Evolutionary conservation across 495 filamentous ascomycete species (phyloP), one percentile per base, ranked within the genome.

Genomic region (Hamigera avellanea): DNA sequence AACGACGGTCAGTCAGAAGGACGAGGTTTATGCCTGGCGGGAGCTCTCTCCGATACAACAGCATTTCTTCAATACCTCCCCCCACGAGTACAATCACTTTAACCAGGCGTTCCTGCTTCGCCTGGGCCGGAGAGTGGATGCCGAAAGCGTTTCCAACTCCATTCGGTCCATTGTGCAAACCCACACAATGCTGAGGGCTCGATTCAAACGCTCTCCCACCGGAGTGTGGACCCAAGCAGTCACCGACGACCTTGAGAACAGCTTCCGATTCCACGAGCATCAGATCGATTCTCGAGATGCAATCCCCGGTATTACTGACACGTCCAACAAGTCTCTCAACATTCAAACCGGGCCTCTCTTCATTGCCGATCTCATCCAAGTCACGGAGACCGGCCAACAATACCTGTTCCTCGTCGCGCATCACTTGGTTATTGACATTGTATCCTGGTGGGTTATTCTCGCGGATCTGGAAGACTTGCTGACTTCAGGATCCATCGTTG

Each of bases 41-140:
- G 66, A 67, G 5, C 61, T 81, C 10, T 69, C 76, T 1, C 78
- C 78, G 0, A 77, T 81, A 54, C 78, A 83, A 43, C 57, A 67
- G 14, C 40, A 79, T 8, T 80, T 72, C 47, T 80, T 81, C 45
- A 57, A 77, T 16, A 35, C 46, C 14, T 39, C 41, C 0, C 38
- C 48, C 14, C 56, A 69, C 12, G 62, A 56, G 1, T 54, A 60
- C 34, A 66, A 69, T 35, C 69, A 75, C 27, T 83, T 76, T 46
- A 78, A 78, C 45, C 73, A 75, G 42, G 75, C 70, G 46, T 60
- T 79, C 28, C 44, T 79, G 0, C 49, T 83, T 9, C 62, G 66
- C 6, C 37, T 78, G 6, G 64, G 56, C 12, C 55, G 52, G 35
- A 45, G 39, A 2, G 55, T 69, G 18, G 43, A 57, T 5, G 34